These are phyloP conservation scores for Smittium culicis DNA, from an alignment of 371 early-diverging fungal species.

Conservation along the genomic window DNA sequence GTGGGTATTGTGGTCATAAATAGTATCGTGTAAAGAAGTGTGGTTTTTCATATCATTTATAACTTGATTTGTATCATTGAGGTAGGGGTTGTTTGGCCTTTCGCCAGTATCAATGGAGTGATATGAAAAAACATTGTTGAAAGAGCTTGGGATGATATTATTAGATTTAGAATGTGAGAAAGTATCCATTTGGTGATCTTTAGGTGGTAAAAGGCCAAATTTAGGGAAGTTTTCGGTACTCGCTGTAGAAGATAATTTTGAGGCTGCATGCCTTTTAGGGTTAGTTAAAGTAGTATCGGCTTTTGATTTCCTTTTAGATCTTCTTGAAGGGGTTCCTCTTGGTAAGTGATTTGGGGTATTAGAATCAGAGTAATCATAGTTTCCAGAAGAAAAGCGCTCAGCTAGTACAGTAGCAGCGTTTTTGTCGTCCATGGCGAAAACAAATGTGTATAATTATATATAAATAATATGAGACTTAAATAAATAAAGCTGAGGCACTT, in stretches of 20 bases:
- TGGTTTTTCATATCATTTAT: neutral
- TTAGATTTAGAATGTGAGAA: neutral
- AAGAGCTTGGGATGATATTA: neutral
- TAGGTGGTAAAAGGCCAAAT: neutral
- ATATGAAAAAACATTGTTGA: neutral
- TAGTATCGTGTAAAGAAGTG: neutral
- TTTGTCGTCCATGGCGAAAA: conserved; percentile 10
- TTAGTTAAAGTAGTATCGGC: neutral
- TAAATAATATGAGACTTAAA: no score
- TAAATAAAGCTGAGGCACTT: no score
- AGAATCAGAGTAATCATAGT: neutral
- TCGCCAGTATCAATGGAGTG: neutral
- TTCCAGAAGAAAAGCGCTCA: conserved; percentile 4
- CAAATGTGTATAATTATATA: no score
- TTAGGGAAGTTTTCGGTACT: neutral
- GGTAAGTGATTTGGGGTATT: neutral
- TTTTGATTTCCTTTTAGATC: neutral
- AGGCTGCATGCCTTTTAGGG: neutral
- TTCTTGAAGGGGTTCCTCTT: neutral
- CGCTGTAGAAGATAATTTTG: neutral
- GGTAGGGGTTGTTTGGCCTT: neutral
- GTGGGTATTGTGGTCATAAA: neutral
- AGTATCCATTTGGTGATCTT: neutral
- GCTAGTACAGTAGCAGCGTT: conserved; percentile 8
- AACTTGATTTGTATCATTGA: neutral